Evolutionary conservation across 1,284 basidiomycete genomes (phyloP).

Genomic region (Ceratobasidium sp.): DNA sequence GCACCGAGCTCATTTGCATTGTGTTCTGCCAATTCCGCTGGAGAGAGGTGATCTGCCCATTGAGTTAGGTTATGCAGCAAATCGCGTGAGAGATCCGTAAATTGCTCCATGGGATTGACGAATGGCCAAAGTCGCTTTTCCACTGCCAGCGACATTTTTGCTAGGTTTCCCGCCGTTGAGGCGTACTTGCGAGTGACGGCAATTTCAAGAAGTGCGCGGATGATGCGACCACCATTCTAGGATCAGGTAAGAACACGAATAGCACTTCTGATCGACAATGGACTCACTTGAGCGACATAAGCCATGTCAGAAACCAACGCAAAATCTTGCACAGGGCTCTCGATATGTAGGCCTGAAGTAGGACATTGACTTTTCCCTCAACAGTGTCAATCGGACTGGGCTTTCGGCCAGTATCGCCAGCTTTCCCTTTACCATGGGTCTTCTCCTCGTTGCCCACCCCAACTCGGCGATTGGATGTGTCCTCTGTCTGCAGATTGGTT

Average conservation of each 20-base stretch:
- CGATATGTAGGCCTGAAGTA: constrained; percentile 93
- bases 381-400: constrained; percentile 59
- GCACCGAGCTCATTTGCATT: constrained; percentile 79
- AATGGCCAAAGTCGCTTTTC: constrained; percentile 96
- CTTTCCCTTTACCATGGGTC: constrained; percentile 20
- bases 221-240: constrained; percentile 89
- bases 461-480: constrained; percentile 30
- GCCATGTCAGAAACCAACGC: constrained; percentile 95
- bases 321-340: constrained; percentile 86
- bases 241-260: constrained; percentile 27
- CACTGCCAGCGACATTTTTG: constrained; percentile 92
- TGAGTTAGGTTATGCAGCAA: constrained; percentile 80
- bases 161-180: constrained; percentile 76
- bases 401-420: constrained; percentile 13
- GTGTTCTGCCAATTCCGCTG: constrained; percentile 78
- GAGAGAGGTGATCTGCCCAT: constrained; percentile 85
- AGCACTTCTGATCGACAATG: not conserved
- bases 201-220: constrained; percentile 93
- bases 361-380: constrained; percentile 93
- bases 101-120: constrained; percentile 89
- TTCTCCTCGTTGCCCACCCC: constrained; percentile 22
- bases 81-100: constrained; percentile 73
- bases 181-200: constrained; percentile 93
- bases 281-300: constrained; percentile 77
- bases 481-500: not conserved